A percentile compares a stretch with the other conserved stretches of the same genome.
These are phyloP conservation scores for Tylopilus sp. DNA, from an alignment of 768 basidiomycete genomes.

Conservation along the genomic window DNA sequence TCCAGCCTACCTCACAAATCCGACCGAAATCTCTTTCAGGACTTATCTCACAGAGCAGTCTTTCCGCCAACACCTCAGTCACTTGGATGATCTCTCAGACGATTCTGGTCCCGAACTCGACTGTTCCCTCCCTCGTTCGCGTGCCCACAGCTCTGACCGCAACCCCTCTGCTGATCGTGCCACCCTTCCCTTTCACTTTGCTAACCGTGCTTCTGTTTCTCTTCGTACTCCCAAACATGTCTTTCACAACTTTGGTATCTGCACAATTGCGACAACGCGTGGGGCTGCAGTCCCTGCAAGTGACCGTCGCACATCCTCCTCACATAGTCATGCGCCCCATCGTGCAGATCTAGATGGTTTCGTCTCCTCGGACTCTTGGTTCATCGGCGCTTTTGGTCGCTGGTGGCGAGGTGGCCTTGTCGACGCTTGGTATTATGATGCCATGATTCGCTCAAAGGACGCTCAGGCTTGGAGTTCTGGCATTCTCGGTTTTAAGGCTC, in stretches of 20 bases:
- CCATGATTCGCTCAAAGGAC: slow-evolving; percentile 58
- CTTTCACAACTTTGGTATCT: slow-evolving; percentile 82
- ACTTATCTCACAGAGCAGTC: slow-evolving; percentile 96
- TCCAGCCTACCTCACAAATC: slow-evolving; percentile 92
- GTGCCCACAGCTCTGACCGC: slow-evolving; percentile 23
- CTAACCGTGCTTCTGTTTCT: slow-evolving; percentile 88
- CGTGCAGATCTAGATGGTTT: slow-evolving; percentile 39
- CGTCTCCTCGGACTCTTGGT: slow-evolving; percentile 77
- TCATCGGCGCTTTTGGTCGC: slow-evolving; percentile 84
- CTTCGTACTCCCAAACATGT: slow-evolving; percentile 89
- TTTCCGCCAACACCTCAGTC: slow-evolving; percentile 89
- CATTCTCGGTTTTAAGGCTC: slow-evolving; percentile 68
- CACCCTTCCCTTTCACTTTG: slow-evolving; percentile 66
- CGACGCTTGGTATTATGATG: slow-evolving; percentile 76
- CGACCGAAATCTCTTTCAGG: slow-evolving; percentile 89
- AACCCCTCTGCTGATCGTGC: slow-evolving; percentile 22
- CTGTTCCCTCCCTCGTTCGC: slow-evolving; percentile 25
- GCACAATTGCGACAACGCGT: slow-evolving; percentile 65
- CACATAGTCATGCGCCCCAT: slow-evolving; percentile 21
- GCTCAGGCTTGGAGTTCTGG: slow-evolving; percentile 77
- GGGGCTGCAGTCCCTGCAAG: slow-evolving; percentile 42
- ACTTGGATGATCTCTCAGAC: slow-evolving; percentile 66
- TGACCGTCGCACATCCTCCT: slow-evolving; percentile 48
- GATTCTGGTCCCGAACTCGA: slow-evolving; percentile 41
- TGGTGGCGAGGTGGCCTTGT: slow-evolving; percentile 89